Evolutionary conservation across 2,329 filamentous ascomycete species (phyloP).

Genomic region (Capronia coronata): DNA sequence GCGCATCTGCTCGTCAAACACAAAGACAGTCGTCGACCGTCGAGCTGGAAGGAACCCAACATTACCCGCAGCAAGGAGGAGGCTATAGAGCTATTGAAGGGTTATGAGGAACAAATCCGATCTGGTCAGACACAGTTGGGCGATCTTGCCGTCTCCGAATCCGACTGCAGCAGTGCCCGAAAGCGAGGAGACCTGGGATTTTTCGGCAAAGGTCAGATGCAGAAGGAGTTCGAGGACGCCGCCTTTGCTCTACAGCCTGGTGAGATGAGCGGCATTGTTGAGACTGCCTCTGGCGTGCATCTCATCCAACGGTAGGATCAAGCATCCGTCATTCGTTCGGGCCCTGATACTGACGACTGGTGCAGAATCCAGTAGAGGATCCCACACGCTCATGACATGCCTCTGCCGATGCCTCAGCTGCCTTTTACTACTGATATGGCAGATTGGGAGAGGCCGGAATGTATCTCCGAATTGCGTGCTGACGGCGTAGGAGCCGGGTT

Average conservation of each 20-base stretch:
- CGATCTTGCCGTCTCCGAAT: slow-evolving; percentile 80
- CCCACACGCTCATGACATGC: neutral
- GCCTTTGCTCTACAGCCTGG: slow-evolving; percentile 84
- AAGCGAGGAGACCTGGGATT: slow-evolving; percentile 93
- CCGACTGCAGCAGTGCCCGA: slow-evolving; percentile 89
- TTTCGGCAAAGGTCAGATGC: slow-evolving; percentile 93
- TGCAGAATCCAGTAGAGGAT: slow-evolving; percentile 20
- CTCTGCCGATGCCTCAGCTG: neutral
- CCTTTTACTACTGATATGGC: no score
- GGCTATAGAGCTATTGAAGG: slow-evolving; percentile 68
- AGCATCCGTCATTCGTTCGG: neutral
- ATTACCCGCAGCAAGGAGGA: slow-evolving; percentile 88
- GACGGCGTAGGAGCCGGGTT: neutral
- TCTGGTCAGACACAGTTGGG: slow-evolving; percentile 63
- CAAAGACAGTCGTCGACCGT: slow-evolving; percentile 74
- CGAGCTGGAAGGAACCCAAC: slow-evolving; percentile 84
- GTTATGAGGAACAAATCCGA: slow-evolving; percentile 69
- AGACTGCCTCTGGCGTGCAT: slow-evolving; percentile 90
- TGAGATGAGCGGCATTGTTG: slow-evolving; percentile 77
- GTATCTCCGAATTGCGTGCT: neutral
- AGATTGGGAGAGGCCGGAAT: neutral
- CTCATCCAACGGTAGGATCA: slow-evolving; percentile 80
- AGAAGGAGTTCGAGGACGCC: slow-evolving; percentile 96
- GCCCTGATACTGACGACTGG: slow-evolving; percentile 7
- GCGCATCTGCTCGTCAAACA: slow-evolving; percentile 95